Base-by-base conservation (phyloP, 352 stramenopile genomes). In the Peronospora destructor region DNA sequence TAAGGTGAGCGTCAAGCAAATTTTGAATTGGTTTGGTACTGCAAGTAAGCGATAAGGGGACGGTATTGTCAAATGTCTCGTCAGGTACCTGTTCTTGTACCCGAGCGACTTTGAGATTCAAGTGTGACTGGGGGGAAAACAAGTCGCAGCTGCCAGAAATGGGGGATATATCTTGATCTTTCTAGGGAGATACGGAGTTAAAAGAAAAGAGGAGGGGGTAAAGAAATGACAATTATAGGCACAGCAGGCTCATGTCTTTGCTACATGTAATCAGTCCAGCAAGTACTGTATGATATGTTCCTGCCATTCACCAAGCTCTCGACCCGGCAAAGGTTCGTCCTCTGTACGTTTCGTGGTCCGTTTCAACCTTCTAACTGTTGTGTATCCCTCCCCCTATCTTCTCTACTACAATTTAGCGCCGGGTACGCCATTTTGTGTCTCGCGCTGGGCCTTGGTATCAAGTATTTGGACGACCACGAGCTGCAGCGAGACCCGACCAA, bases 391-490 rank as follows among this genome's bases (percentile, higher is more conserved):
- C 14, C n/a, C 10, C 19, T 33, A 12, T 41, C 0, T 5, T 51
- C 35, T 43, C 42, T 34, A 28, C 23, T 26, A 26, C 23, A 26
- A 6, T 6, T 4, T 43, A 88, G 78, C 13, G 73, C 59, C 11
- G 78, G 54, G 3, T 89, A 87, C 59, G 74, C 58, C 29, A 71
- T 68, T 45, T 52, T 89, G 40, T 89, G 78, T 43, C 53, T 87
- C 7, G 73, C 49, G 32, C 49, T 89, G 37, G 76, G 78, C 10
- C 57, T 58, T 17, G 73, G 73, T 12, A 87, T 87, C 61, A 81
- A 84, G 54, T 87, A 75, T 52, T 56, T 89, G 58, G 75, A 89
- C 50, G 64, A 76, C 32, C 70, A 81, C 47, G 79, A 66, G 58
- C 74, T 73, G 4, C 61, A 73, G 37, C 42, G 33, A 13, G 61